phyloP scores from a whole-genome alignment of 768 basidiomycete genomes.

The Asterophora parasitica region DNA sequence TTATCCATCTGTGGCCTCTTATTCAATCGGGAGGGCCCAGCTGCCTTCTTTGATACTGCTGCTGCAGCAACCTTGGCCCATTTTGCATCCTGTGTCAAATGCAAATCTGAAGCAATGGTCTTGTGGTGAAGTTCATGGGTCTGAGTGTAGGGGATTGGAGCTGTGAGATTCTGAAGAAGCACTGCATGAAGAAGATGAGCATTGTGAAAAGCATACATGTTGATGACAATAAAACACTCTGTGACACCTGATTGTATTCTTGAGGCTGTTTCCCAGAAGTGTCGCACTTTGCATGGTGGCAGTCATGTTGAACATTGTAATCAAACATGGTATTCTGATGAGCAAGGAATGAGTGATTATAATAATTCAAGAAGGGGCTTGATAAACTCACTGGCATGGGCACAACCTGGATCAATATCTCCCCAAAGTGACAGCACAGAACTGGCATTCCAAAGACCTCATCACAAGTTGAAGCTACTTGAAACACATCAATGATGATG shows the following conservation, averaged over 20 bases:
- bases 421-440: constrained; percentile 11
- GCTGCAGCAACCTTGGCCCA: neutral
- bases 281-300: neutral
- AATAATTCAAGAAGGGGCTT: too few species aligned
- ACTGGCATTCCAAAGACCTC: constrained; percentile 21
- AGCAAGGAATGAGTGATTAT: neutral
- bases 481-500: constrained; percentile 17
- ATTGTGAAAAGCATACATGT: constrained; percentile 17
- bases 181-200: constrained; percentile 13
- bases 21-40: too few species aligned
- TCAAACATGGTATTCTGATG: constrained; percentile 14
- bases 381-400: too few species aligned
- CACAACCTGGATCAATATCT: constrained; percentile 8
- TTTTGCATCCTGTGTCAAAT: neutral
- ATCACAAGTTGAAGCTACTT: constrained; percentile 13
- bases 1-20: too few species aligned
- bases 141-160: constrained; percentile 14
- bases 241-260: constrained; percentile 11
- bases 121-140: constrained; percentile 9
- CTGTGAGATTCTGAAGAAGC: constrained; percentile 17
- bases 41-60: neutral
- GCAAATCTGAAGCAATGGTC: neutral
- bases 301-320: constrained; percentile 16
- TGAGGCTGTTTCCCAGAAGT: neutral
- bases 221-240: constrained; percentile 17